Conservation (phyloP, 2,329 filamentous ascomycete genomes). For the Endocalyx cinctus region DNA sequence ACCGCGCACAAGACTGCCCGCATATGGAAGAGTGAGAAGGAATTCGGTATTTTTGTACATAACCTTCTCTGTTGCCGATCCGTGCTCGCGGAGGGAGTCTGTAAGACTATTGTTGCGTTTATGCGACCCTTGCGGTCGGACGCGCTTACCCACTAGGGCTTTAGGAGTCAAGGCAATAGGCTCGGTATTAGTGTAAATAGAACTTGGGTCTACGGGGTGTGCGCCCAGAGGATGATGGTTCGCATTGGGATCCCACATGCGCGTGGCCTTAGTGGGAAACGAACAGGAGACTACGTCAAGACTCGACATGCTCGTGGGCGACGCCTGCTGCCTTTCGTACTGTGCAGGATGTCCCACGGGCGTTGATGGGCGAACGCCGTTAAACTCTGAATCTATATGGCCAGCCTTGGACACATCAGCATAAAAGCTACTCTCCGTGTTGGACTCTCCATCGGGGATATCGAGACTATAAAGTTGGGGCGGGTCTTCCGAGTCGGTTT, state of each 20-base stretch:
- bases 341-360: slow-evolving; percentile 34
- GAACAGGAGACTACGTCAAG: slow-evolving; percentile 61
- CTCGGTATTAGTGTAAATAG: slow-evolving; percentile 40
- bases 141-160: slow-evolving; percentile 53
- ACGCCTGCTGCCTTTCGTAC: slow-evolving; percentile 35
- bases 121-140: slow-evolving; percentile 57
- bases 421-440: slow-evolving; percentile 36
- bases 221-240: slow-evolving; percentile 43
- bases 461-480: slow-evolving; percentile 40
- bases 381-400: slow-evolving; percentile 43
- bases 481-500: slow-evolving; percentile 37
- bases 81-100: slow-evolving; percentile 73
- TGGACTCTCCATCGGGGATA: slow-evolving; percentile 20
- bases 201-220: slow-evolving; percentile 52
- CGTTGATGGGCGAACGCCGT: slow-evolving; percentile 41
- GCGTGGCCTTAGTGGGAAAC: slow-evolving; percentile 50
- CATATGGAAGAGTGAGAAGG: slow-evolving; percentile 61
- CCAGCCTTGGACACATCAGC: slow-evolving; percentile 43
- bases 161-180: slow-evolving; percentile 56
- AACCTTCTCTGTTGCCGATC: slow-evolving; percentile 40
- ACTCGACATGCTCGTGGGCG: slow-evolving; percentile 55
- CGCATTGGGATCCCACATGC: slow-evolving; percentile 33
- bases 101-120: slow-evolving; percentile 85
- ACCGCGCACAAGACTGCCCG: slow-evolving; percentile 82
- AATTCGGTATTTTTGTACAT: slow-evolving; percentile 52